A percentile compares a stretch with the other conserved stretches of the same genome.
Conservation (phyloP, 306 rosid genomes). For the Citrullus amarus region DNA sequence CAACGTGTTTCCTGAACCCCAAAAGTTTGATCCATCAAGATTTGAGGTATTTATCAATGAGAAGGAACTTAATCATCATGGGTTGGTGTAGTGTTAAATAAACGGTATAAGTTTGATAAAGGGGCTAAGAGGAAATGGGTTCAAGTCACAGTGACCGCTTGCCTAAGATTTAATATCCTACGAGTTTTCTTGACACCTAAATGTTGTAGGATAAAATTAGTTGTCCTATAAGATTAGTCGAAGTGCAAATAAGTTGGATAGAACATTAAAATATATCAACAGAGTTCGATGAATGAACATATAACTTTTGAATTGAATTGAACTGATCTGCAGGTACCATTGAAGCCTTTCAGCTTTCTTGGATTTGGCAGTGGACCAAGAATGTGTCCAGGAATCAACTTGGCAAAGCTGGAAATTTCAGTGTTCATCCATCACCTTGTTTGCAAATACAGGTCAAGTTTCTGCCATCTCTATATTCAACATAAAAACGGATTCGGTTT, state of each 20-base stretch:
- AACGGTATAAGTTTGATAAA: too few relatives aligned
- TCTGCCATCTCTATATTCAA: not conserved
- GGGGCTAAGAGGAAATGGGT: too few relatives aligned
- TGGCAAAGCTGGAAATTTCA: slow-evolving; percentile 71
- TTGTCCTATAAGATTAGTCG: too few relatives aligned
- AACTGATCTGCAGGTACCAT: slow-evolving; percentile 29
- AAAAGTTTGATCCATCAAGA: slow-evolving; percentile 68
- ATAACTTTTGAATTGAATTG: not conserved
- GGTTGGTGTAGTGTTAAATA: too few relatives aligned
- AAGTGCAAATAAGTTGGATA: too few relatives aligned
- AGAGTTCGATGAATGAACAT: not conserved
- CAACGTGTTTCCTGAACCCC: slow-evolving; percentile 41
- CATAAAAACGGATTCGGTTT: too few relatives aligned
- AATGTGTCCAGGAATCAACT: slow-evolving; percentile 88
- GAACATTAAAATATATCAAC: too few relatives aligned
- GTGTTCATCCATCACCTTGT: slow-evolving; percentile 73
- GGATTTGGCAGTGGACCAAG: slow-evolving; percentile 88
- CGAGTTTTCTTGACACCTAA: too few relatives aligned
- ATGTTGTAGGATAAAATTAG: too few relatives aligned
- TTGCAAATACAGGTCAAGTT: slow-evolving; percentile 56
- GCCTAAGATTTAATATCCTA: too few relatives aligned
- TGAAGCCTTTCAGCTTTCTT: slow-evolving; percentile 62
- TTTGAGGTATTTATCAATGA: slow-evolving; percentile 38
- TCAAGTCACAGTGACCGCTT: too few relatives aligned
- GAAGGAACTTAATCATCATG: not conserved